These are phyloP conservation scores for Chrysoporthe austroafricana DNA, from an alignment of 2,329 filamentous ascomycete genomes.

Conservation along the genomic window DNA sequence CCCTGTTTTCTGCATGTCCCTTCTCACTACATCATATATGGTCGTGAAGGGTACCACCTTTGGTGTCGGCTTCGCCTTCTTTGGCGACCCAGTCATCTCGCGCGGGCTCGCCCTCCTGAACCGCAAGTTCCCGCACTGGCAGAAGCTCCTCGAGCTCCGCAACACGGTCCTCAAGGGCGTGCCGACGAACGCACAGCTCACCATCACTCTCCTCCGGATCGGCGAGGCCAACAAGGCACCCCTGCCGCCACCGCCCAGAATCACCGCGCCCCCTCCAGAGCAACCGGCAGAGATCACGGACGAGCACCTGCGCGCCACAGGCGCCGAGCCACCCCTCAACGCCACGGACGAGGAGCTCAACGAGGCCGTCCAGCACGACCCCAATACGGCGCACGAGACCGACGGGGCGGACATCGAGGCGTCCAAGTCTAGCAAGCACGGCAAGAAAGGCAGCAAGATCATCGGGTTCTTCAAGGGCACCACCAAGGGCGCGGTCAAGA, in stretches of 20 bases:
- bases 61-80: conserved; percentile 74
- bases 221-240: conserved; percentile 82
- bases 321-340: conserved; percentile 54
- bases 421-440: conserved; percentile 45
- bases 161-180: conserved; percentile 81
- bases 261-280: conserved; percentile 41
- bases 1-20: conserved; percentile 55
- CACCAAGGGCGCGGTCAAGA: conserved; percentile 73
- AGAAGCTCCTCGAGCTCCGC: conserved; percentile 72
- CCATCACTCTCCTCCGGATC: conserved; percentile 78
- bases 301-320: conserved; percentile 53
- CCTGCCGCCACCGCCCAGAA: conserved; percentile 61
- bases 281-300: conserved; percentile 46
- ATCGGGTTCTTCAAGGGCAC: conserved; percentile 70
- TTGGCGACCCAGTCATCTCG: conserved; percentile 74
- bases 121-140: conserved; percentile 68
- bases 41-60: conserved; percentile 69
- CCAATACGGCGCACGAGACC: conserved; percentile 40
- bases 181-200: conserved; percentile 84
- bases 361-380: conserved; percentile 57
- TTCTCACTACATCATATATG: conserved; percentile 61
- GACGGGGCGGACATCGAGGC: conserved; percentile 53
- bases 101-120: conserved; percentile 64
- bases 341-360: conserved; percentile 69
- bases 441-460: conserved; percentile 49